Evolutionary conservation across 75 land plant species (phyloP), one percentile per base, ranked within the genome.

Genomic region (Chamaecyparis obtusa): DNA sequence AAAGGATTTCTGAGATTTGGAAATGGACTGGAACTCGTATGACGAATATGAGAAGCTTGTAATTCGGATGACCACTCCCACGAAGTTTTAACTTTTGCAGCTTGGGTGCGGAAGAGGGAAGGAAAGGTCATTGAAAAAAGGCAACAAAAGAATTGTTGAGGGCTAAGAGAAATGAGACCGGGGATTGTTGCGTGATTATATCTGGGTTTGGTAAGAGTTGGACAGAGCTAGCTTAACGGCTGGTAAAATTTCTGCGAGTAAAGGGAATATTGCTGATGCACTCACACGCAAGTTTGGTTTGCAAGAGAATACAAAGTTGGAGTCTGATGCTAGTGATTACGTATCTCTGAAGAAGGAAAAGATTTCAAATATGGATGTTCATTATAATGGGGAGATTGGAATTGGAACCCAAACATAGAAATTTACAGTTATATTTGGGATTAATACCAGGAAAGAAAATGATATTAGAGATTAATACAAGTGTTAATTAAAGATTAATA

Each of bases 331-430:
- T 9, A 76, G 89, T 9, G 94, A 90, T 81, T 78, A n/a, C n/a
- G n/a, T 97, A 6, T 16, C 87, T 51, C 86, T 97, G 87, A 95
- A 96, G 88, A 96, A 96, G 86, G 95, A n/a, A n/a, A n/a, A n/a
- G n/a, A n/a, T n/a, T n/a, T n/a, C n/a, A n/a, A n/a, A 92, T 87
- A 49, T 96, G 90, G 96, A 94, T 87, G 94, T 98, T n/a, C 99
- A 97, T 87, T 97, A 97, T 80, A 94, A 86, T 87, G 99, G 99
- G n/a, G 96, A 90, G 86, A 92, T 96, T 87, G 95, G 94, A 8
- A 87, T 97, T 44, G 98, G 99, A 8, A 84, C 97, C 4, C 99
- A 1, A 41, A 1, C 43, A 1, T 41, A 41, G 43, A 41, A 41
- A 3, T 41, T 41, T 41, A 41, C 43, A 1, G 3, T 41, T 41